Evolutionary conservation across 2,329 filamentous ascomycete genomes (phyloP).

Genomic region (Monosporascus sp.): DNA sequence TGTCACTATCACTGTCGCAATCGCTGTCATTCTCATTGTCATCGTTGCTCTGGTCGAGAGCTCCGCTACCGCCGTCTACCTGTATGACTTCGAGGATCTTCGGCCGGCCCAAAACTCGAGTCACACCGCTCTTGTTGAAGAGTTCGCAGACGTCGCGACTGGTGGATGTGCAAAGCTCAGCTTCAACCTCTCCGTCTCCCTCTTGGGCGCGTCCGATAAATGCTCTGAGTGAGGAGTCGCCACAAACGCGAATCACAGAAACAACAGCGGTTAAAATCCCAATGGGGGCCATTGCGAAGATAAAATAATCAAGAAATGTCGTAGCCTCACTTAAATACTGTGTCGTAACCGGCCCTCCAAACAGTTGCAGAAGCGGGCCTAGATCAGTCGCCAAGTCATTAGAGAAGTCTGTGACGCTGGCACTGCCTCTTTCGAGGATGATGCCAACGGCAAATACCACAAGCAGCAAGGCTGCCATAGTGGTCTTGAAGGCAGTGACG

Average conservation of each 20-base stretch:
- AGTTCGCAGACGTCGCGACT: slow-evolving; percentile 34
- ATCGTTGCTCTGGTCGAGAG: background rate
- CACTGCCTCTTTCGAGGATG: too few relatives aligned
- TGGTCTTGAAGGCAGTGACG: too few relatives aligned
- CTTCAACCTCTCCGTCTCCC: slow-evolving; percentile 26
- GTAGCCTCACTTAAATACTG: too few relatives aligned
- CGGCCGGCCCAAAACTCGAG: slow-evolving; percentile 27
- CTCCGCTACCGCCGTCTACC: background rate
- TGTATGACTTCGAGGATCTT: slow-evolving; percentile 28
- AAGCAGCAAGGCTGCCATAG: too few relatives aligned
- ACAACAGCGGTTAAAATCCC: slow-evolving; percentile 38
- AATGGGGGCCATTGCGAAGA: slow-evolving; percentile 30
- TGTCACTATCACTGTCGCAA: too few relatives aligned
- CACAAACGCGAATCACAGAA: slow-evolving; percentile 23
- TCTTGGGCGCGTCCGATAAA: slow-evolving; percentile 36
- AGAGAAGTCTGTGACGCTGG: too few relatives aligned
- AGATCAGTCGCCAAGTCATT: too few relatives aligned
- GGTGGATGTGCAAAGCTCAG: slow-evolving; percentile 36
- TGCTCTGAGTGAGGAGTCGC: slow-evolving; percentile 25
- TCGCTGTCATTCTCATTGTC: background rate
- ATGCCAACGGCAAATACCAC: too few relatives aligned
- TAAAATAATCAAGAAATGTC: slow-evolving; percentile 21
- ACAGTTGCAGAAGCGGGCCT: too few relatives aligned
- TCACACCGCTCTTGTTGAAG: slow-evolving; percentile 27
- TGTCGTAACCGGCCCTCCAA: too few relatives aligned